Percentiles rank a stretch among this genome's conserved stretches.
Evolutionary conservation across 352 stramenopile species (phyloP).

Genomic region (Globisporangium acanthophoron): DNA sequence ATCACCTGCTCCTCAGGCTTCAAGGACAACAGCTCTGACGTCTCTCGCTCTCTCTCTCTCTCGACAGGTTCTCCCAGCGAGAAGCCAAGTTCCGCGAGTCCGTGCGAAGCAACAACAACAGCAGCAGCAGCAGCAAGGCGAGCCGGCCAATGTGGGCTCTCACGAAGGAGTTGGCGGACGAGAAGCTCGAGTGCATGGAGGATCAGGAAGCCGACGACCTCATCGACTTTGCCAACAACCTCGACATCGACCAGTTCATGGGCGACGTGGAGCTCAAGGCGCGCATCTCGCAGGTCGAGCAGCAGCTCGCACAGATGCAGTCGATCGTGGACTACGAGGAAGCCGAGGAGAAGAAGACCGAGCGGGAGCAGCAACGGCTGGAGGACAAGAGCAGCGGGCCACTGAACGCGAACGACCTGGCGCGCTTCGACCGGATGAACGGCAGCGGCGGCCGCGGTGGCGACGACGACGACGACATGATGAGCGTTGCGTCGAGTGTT

Average conservation of each 20-base stretch:
- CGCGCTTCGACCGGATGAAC: conserved; percentile 25
- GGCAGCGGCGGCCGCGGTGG: conserved; percentile 5
- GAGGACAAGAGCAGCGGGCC: conserved; percentile 38
- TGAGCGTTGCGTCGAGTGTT: conserved; percentile 68
- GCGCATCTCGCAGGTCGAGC: conserved; percentile 80
- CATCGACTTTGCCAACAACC: conserved; percentile 90
- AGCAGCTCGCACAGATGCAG: conserved; percentile 88
- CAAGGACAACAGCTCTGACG: not conserved
- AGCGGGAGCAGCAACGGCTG: conserved; percentile 71
- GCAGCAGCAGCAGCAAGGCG: conserved; percentile 14
- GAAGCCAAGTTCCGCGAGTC: conserved; percentile 73
- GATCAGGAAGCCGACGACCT: conserved; percentile 88
- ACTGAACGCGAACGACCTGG: conserved; percentile 51
- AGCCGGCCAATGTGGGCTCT: conserved; percentile 88
- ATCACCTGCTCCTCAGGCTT: not conserved
- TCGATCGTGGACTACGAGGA: conserved; percentile 74
- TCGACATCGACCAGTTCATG: conserved; percentile 95
- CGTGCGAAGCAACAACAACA: conserved; percentile 35
- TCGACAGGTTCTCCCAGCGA: conserved; percentile 52
- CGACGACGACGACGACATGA: conserved; percentile 54
- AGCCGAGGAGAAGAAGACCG: conserved; percentile 73
- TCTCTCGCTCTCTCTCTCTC: not conserved
- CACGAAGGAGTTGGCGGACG: conserved; percentile 79
- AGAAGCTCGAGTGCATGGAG: conserved; percentile 69
- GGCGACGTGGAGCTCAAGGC: conserved; percentile 88